Evolutionary conservation across 2,329 filamentous ascomycete genomes (phyloP).

Genomic region (Chrysoporthe deuterocubensis): DNA sequence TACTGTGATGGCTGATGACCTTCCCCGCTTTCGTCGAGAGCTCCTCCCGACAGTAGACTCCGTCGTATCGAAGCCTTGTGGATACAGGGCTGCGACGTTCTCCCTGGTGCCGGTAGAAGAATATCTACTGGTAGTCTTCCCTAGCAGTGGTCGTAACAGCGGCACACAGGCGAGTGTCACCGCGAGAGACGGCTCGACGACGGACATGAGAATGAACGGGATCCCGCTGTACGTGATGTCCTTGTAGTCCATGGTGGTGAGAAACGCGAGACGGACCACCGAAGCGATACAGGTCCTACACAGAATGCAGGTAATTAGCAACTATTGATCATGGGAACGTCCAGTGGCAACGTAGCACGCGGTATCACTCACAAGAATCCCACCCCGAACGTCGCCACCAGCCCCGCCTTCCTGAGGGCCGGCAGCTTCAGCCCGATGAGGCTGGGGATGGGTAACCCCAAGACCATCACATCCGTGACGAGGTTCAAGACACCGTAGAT

Average conservation of each 20-base stretch:
- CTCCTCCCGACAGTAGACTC: slow-evolving; percentile 1
- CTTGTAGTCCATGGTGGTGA: slow-evolving; percentile 18
- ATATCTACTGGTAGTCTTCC: slow-evolving; percentile 19
- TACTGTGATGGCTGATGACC: slow-evolving; percentile 12
- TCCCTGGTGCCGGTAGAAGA: slow-evolving; percentile 16
- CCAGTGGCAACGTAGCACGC: not conserved
- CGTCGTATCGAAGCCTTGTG: not conserved
- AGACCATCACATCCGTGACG: slow-evolving; percentile 22
- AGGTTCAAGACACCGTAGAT: slow-evolving; percentile 25
- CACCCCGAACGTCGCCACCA: slow-evolving; percentile 18
- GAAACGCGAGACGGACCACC: slow-evolving; percentile 17
- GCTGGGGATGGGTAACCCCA: slow-evolving; percentile 19
- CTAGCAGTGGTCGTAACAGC: slow-evolving; percentile 45
- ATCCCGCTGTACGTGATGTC: slow-evolving; percentile 23
- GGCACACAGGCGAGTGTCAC: slow-evolving; percentile 46
- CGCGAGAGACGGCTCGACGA: slow-evolving; percentile 44
- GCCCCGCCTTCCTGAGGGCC: slow-evolving; percentile 12
- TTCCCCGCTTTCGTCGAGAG: not conserved
- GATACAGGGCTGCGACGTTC: slow-evolving; percentile 10
- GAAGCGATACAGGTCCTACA: slow-evolving; percentile 20
- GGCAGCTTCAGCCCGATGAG: slow-evolving; percentile 19
- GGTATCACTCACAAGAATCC: slow-evolving; percentile 15
- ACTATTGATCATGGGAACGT: not conserved
- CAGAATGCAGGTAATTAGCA: not conserved
- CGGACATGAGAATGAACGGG: slow-evolving; percentile 31